phyloP scores from a whole-genome alignment of 352 stramenopile genomes.

The Phytophthora sojae region DNA sequence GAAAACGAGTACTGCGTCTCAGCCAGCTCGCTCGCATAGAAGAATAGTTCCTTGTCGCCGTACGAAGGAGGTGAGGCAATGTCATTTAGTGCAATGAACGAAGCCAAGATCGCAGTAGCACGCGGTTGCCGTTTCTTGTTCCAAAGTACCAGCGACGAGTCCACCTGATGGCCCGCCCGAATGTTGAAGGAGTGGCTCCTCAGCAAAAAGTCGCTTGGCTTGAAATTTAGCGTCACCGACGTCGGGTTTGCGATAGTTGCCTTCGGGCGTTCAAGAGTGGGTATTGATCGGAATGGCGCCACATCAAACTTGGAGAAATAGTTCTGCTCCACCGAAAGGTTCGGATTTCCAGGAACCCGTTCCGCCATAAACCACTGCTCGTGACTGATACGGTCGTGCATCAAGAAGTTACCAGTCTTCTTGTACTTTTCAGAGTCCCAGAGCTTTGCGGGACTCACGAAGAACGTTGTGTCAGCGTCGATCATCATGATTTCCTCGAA shows the following conservation, averaged over 20 bases:
- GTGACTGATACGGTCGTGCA: slow-evolving; percentile 56
- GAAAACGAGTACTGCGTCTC: slow-evolving; percentile 51
- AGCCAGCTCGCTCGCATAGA: slow-evolving; percentile 52
- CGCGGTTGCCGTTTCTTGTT: slow-evolving; percentile 46
- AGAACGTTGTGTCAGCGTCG: slow-evolving; percentile 63
- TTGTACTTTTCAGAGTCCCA: slow-evolving; percentile 57
- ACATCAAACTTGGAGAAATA: slow-evolving; percentile 44
- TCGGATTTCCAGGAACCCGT: slow-evolving; percentile 19
- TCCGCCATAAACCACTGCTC: slow-evolving; percentile 38
- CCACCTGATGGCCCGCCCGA: slow-evolving; percentile 47
- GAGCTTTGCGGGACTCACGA: slow-evolving; percentile 50
- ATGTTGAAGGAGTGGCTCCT: slow-evolving; percentile 46
- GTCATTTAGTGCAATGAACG: slow-evolving; percentile 39
- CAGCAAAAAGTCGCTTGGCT: slow-evolving; percentile 39
- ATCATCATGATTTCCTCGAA: slow-evolving; percentile 74
- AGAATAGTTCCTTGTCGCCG: slow-evolving; percentile 60
- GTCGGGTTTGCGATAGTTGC: slow-evolving; percentile 22
- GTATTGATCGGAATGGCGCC: slow-evolving; percentile 26
- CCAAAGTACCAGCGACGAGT: slow-evolving; percentile 58
- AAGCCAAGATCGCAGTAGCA: slow-evolving; percentile 49
- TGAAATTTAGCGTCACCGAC: slow-evolving; percentile 27
- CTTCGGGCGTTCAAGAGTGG: slow-evolving; percentile 28
- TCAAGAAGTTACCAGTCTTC: slow-evolving; percentile 63
- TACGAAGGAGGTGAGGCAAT: slow-evolving; percentile 43
- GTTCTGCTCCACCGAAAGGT: slow-evolving; percentile 31